Base-by-base conservation (phyloP, 2,329 filamentous ascomycete species). In the Parastagonospora nodorum region DNA sequence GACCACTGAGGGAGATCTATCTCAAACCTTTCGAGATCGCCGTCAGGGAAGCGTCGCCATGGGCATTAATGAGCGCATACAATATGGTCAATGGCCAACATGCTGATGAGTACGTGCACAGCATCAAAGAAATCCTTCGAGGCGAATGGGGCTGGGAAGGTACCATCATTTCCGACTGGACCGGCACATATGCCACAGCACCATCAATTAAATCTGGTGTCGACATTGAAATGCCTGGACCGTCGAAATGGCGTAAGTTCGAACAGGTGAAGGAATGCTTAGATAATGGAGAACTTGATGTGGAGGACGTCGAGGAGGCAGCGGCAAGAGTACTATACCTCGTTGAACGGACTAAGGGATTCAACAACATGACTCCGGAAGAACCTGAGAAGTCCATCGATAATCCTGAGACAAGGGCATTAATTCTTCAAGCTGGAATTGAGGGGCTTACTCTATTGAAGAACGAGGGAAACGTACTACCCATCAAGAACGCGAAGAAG, bases 11-110 rank as follows among this genome's bases (percentile, higher is more conserved):
- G 27, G 88, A 90, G 66, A 76, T 90, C 0, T 90, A 90, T 58
- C 80, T 90, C n/a, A 84, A 85, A 39, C 88, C 88, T 0, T 90
- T 90, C 57, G 87, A 90, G 73, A 88, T 90, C 63, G 86, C 86
- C 0, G 77, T 90, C 33, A 79, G 86, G 38, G 85, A 89, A 57
- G 84, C 86, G 11, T 85, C 68, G 48, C 85, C 86, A 2, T 87
- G 85, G 85, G 85, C 85, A 5, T 71, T 88, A 38, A 89, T 89
- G 86, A 82, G 83, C 4, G 84, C 84, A 1, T 89, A 88, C 63
- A 88, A 88, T 60, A 75, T 86, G 28, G 73, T 88, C 58, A 88
- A 88, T 65, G 85, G 86, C 4, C 70, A 82, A 19, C 74, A 76
- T 44, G 72, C 74, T 12, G 74, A 76, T 54, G 67, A 72, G 48